A percentile compares a stretch with the other conserved stretches of the same genome.
These are phyloP conservation scores for Aschersonia sp. DNA, from an alignment of 2,329 filamentous ascomycete species.

Conservation along the genomic window DNA sequence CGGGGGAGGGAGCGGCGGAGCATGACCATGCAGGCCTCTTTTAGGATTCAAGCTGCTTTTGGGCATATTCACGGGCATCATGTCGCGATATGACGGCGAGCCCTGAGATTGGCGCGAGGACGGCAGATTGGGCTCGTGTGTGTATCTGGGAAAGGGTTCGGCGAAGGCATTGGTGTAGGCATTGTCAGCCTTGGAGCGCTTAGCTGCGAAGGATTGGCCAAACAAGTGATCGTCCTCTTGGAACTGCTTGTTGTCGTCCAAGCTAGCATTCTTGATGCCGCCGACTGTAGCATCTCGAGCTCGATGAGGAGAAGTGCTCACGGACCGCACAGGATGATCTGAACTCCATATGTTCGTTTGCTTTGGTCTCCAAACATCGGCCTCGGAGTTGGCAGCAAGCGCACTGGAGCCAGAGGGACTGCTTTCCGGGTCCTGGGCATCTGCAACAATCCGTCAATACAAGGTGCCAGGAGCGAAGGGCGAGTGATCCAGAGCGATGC, in stretches of 20 bases:
- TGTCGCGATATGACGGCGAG: constrained; percentile 21
- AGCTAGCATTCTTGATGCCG: constrained; percentile 18
- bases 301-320: constrained; percentile 44
- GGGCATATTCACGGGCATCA: constrained; percentile 23
- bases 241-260: constrained; percentile 10
- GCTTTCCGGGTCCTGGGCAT: constrained; percentile 8
- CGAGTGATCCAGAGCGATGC: constrained; percentile 10
- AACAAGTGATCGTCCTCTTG: constrained; percentile 12
- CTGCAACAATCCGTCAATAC: not conserved
- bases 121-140: constrained; percentile 35
- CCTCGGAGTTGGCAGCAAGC: constrained; percentile 53
- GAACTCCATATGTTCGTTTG: constrained; percentile 42
- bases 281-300: constrained; percentile 34
- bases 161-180: constrained; percentile 24
- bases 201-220: constrained; percentile 10
- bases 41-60: constrained; percentile 32
- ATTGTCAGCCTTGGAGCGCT: constrained; percentile 18
- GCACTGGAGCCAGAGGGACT: constrained; percentile 53
- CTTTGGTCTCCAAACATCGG: constrained; percentile 39
- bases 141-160: constrained; percentile 12
- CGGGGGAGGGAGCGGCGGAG: constrained; percentile 32
- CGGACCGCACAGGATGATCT: constrained; percentile 27
- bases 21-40: constrained; percentile 26
- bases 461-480: not conserved
- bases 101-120: constrained; percentile 38